phyloP scores from a whole-genome alignment of 192 early-diverging fungal species.

The Chytriomyces confervae region DNA sequence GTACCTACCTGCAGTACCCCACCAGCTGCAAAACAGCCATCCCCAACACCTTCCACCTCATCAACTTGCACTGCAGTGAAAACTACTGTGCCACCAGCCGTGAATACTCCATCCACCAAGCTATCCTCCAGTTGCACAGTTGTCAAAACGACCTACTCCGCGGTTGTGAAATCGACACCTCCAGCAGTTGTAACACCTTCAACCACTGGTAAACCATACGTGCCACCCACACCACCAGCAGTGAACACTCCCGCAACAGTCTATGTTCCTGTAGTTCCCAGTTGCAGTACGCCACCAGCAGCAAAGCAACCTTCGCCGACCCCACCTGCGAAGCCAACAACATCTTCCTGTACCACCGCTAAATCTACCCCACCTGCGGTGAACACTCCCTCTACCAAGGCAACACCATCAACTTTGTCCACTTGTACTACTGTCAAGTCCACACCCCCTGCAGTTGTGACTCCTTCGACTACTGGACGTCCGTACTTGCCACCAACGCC shows the following conservation, averaged over 20 bases:
- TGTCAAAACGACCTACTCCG: too few species aligned
- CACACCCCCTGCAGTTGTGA: background rate
- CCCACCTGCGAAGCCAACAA: background rate
- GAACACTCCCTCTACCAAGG: background rate
- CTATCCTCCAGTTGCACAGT: too few species aligned
- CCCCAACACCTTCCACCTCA: background rate
- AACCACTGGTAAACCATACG: background rate
- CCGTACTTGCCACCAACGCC: background rate
- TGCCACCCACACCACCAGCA: slow-evolving; percentile 7
- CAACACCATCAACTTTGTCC: background rate
- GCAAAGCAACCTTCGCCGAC: background rate
- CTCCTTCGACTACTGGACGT: background rate
- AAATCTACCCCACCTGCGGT: background rate
- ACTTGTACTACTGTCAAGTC: background rate
- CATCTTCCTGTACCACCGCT: background rate
- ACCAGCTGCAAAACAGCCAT: background rate
- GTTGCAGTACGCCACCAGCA: background rate
- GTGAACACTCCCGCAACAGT: background rate
- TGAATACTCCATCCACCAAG: background rate
- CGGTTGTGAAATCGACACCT: too few species aligned
- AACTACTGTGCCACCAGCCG: background rate
- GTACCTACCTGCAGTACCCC: slow-evolving; percentile 15
- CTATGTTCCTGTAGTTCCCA: slow-evolving; percentile 5
- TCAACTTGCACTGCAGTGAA: background rate
- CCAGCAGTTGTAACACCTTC: too few species aligned